phyloP scores from a whole-genome alignment of 129 eudicot species.

The Centaurea solstitialis region DNA sequence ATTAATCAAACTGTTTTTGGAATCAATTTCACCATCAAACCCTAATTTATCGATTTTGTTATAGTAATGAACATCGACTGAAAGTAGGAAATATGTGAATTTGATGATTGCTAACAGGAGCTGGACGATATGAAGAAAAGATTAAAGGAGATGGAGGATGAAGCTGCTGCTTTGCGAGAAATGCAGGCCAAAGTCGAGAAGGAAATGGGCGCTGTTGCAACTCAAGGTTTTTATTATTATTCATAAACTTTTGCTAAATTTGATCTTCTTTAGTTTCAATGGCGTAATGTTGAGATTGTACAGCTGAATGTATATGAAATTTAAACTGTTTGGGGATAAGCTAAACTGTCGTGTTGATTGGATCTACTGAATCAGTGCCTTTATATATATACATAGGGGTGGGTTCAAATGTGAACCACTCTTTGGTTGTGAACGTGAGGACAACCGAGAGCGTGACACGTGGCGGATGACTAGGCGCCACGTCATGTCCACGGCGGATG shows the following conservation, averaged over 20 bases:
- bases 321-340: background rate
- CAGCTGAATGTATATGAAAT: background rate
- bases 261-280: background rate
- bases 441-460: too few relatives aligned
- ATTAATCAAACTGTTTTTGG: background rate
- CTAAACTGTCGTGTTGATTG: background rate
- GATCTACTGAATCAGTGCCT: background rate
- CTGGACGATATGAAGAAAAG: slow-evolving; percentile 61
- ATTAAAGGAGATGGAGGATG: slow-evolving; percentile 64
- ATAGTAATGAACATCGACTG: background rate
- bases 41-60: background rate
- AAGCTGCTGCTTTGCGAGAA: slow-evolving; percentile 60
- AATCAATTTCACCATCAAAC: background rate
- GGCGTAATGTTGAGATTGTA: background rate
- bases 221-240: slow-evolving; percentile 38
- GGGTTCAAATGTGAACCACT: too few relatives aligned
- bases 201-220: slow-evolving; percentile 50
- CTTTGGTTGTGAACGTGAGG: too few relatives aligned
- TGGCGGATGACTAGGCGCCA: too few relatives aligned
- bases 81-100: background rate
- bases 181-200: slow-evolving; percentile 70
- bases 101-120: slow-evolving; percentile 28
- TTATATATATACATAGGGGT: background rate
- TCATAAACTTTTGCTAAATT: background rate
- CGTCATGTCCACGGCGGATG: too few relatives aligned